Evolutionary conservation across 352 stramenopile species (phyloP).

Genomic region (Pythium pyrilobum): DNA sequence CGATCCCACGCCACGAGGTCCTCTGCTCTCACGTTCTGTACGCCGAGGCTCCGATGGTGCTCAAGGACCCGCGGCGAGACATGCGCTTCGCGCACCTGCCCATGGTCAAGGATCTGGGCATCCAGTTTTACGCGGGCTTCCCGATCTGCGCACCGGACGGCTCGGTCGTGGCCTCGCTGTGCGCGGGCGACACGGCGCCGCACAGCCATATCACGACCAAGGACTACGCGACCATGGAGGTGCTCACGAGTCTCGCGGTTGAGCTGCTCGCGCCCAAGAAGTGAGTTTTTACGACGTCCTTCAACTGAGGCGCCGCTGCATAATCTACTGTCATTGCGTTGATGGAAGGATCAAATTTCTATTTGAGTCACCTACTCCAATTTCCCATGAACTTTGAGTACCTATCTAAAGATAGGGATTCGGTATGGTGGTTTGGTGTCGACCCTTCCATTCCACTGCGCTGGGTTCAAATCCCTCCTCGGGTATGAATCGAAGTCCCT

Average conservation of each 20-base stretch:
- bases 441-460: no score
- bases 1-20: slow-evolving; percentile 41
- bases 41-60: slow-evolving; percentile 49
- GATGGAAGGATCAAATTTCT: no score
- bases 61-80: slow-evolving; percentile 61
- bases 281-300: not conserved
- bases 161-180: slow-evolving; percentile 42
- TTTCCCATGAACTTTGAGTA: no score
- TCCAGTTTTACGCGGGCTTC: slow-evolving; percentile 69
- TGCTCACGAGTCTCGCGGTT: slow-evolving; percentile 41
- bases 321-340: not conserved
- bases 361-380: no score
- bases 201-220: slow-evolving; percentile 62
- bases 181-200: slow-evolving; percentile 30
- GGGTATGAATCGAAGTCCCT: no score
- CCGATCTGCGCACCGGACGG: slow-evolving; percentile 40
- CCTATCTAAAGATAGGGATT: no score
- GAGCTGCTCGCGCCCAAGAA: slow-evolving; percentile 28
- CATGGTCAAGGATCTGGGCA: slow-evolving; percentile 33
- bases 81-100: slow-evolving; percentile 56
- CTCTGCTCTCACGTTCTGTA: slow-evolving; percentile 58
- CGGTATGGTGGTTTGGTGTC: no score
- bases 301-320: not conserved
- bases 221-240: slow-evolving; percentile 73
- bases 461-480: no score